Conservation (phyloP, 176 grass and related monocot genomes). For the Secale cereale region DNA sequence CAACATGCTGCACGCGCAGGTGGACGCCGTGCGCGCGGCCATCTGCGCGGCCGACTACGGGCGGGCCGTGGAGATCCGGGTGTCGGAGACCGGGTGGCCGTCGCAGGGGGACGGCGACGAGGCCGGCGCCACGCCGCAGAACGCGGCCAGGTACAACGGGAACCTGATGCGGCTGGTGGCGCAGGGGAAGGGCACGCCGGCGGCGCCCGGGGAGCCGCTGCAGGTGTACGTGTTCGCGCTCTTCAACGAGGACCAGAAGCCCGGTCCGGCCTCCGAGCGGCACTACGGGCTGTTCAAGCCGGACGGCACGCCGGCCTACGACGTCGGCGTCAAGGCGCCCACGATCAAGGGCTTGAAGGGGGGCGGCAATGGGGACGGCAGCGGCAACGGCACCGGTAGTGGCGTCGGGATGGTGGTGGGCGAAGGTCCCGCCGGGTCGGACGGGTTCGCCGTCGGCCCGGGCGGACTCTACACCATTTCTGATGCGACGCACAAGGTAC, state of each 20-base stretch:
- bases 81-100: constrained; percentile 97
- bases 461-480: constrained; percentile 63
- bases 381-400: neutral
- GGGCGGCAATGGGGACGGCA: neutral
- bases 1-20: constrained; percentile 93
- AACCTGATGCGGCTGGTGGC: constrained; percentile 75
- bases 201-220: constrained; percentile 44
- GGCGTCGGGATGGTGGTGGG: constrained; percentile 34
- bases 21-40: constrained; percentile 74
- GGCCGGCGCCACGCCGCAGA: constrained; percentile 67
- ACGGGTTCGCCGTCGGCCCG: constrained; percentile 8
- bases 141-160: constrained; percentile 73
- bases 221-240: constrained; percentile 89
- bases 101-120: constrained; percentile 67
- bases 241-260: constrained; percentile 91
- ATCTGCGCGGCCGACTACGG: constrained; percentile 52
- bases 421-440: constrained; percentile 34
- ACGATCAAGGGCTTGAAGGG: constrained; percentile 24
- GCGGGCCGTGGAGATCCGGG: constrained; percentile 50
- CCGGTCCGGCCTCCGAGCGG: constrained; percentile 72
- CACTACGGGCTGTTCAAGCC: constrained; percentile 90
- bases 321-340: constrained; percentile 43
- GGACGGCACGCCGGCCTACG: constrained; percentile 71
- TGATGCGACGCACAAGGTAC: constrained; percentile 32
- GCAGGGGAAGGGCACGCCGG: constrained; percentile 72